These are phyloP conservation scores for Psilocybe azurescens DNA, from an alignment of 768 basidiomycete species.

Conservation along the genomic window DNA sequence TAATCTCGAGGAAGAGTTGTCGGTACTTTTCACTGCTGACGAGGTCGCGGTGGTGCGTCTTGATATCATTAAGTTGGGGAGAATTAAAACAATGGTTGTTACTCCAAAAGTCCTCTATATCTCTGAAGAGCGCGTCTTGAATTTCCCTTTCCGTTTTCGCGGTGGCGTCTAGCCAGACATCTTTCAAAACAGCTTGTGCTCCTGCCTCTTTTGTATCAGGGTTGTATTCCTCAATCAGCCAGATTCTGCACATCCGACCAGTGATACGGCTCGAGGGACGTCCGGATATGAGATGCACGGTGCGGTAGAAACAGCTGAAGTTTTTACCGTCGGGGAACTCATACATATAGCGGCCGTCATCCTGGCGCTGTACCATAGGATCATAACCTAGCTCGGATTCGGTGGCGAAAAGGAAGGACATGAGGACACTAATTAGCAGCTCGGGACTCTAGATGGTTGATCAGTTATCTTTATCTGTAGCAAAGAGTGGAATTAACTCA, in stretches of 20 bases:
- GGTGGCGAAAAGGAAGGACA: conserved; percentile 4
- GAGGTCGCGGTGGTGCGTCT: not conserved
- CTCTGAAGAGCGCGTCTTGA: not conserved
- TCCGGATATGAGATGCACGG: conserved; percentile 8
- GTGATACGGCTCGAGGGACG: conserved; percentile 14
- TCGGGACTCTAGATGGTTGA: not conserved
- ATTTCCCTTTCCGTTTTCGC: conserved; percentile 5
- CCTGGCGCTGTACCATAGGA: conserved; percentile 7
- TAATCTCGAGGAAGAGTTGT: too few relatives aligned
- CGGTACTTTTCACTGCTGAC: not conserved
- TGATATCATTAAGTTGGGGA: not conserved
- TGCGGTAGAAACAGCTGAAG: conserved; percentile 14
- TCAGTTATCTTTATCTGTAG: too few relatives aligned
- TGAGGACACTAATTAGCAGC: not conserved
- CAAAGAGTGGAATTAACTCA: not conserved
- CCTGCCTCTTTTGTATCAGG: not conserved
- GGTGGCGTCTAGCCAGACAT: not conserved
- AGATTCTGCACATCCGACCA: conserved; percentile 1
- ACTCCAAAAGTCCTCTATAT: not conserved
- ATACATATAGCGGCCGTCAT: conserved; percentile 8
- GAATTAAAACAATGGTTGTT: too few relatives aligned
- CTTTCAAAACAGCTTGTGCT: not conserved
- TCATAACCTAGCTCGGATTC: conserved; percentile 3
- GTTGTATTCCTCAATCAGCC: not conserved
- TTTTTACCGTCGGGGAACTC: conserved; percentile 4